A percentile compares a stretch with the other conserved stretches of the same genome.
Evolutionary conservation across 2,329 filamentous ascomycete species (phyloP).

Genomic region (Lizonia empirigonia): DNA sequence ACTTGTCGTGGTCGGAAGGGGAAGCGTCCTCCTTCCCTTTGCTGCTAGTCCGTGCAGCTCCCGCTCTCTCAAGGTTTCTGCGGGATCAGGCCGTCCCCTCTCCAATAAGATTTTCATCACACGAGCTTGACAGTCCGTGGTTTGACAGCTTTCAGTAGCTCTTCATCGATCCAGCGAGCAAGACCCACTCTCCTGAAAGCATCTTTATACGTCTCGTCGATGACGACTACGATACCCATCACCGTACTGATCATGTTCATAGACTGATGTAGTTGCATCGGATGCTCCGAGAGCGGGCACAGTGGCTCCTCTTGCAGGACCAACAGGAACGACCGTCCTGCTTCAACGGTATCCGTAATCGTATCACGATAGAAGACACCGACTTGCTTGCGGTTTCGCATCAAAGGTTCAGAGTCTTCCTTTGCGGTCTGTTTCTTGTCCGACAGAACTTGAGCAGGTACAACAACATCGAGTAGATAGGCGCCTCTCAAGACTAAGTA

Average conservation of each 20-base stretch:
- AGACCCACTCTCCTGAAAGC: slow-evolving; percentile 1
- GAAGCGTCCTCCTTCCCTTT: no score
- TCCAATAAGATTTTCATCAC: not conserved
- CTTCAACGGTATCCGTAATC: not conserved
- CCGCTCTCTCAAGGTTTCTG: no score
- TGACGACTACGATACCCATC: not conserved
- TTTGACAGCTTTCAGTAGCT: no score
- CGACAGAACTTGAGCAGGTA: no score
- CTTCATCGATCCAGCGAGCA: not conserved
- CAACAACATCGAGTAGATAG: no score
- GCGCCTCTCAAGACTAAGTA: not conserved
- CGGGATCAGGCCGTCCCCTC: no score
- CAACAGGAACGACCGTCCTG: not conserved
- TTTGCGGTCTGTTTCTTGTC: not conserved
- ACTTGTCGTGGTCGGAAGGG: no score
- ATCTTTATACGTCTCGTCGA: not conserved
- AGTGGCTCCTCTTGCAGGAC: not conserved
- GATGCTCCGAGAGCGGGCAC: no score
- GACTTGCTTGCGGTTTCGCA: not conserved
- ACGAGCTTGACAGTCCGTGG: not conserved
- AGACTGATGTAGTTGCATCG: not conserved
- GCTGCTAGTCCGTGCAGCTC: no score
- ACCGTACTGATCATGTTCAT: not conserved
- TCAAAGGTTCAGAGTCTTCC: not conserved
- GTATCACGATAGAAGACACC: slow-evolving; percentile 2